Evolutionary conservation across 2,329 filamentous ascomycete species (phyloP).

Genomic region (Byssothecium circinans): DNA sequence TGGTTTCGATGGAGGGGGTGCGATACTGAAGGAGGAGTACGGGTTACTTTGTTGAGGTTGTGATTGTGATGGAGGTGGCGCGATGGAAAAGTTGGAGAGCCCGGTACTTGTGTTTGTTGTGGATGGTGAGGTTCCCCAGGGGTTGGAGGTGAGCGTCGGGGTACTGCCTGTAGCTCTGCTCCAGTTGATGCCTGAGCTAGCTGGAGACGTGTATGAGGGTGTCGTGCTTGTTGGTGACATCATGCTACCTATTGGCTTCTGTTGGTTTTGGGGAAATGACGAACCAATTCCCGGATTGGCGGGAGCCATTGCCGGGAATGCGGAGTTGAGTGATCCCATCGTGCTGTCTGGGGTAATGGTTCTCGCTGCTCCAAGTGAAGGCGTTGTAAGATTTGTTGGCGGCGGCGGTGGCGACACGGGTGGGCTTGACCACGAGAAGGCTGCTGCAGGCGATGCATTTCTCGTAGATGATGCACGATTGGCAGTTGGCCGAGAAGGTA

Average conservation of each 20-base stretch:
- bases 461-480: slow-evolving; percentile 29
- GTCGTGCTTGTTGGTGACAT: slow-evolving; percentile 24
- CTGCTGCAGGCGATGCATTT: slow-evolving; percentile 37
- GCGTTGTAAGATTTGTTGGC: slow-evolving; percentile 24
- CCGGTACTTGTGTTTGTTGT: slow-evolving; percentile 17
- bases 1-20: slow-evolving; percentile 38
- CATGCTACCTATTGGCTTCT: slow-evolving; percentile 39
- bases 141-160: slow-evolving; percentile 20
- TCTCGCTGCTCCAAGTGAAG: slow-evolving; percentile 35
- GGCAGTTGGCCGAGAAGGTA: slow-evolving; percentile 33
- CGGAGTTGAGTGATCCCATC: slow-evolving; percentile 43
- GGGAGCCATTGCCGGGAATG: slow-evolving; percentile 40
- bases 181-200: slow-evolving; percentile 33
- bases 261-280: slow-evolving; percentile 44
- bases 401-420: slow-evolving; percentile 42
- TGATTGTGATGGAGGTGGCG: slow-evolving; percentile 43
- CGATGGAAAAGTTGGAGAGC: slow-evolving; percentile 54
- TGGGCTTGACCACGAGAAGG: slow-evolving; percentile 52
- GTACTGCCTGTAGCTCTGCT: slow-evolving; percentile 23
- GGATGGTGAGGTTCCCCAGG: slow-evolving; percentile 20
- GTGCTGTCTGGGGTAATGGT: slow-evolving; percentile 57
- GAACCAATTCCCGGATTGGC: slow-evolving; percentile 39
- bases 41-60: slow-evolving; percentile 27
- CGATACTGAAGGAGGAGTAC: slow-evolving; percentile 42
- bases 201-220: slow-evolving; percentile 25